A percentile compares a stretch with the other conserved stretches of the same genome.
phyloP scores from a whole-genome alignment of 495 filamentous ascomycete species.

The Penicillium robsamsonii region DNA sequence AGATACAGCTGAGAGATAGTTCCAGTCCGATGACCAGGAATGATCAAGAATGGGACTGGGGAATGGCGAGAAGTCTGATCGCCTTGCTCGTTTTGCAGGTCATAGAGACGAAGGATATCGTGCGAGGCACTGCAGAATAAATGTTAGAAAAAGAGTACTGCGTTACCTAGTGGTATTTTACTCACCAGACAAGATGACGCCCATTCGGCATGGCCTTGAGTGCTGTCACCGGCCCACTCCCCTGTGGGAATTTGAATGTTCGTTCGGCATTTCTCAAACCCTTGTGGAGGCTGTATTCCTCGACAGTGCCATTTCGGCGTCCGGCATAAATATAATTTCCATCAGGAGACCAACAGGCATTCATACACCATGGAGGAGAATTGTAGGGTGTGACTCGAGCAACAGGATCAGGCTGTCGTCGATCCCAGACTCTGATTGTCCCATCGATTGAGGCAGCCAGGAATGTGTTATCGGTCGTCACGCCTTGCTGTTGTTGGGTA shows the following conservation, averaged over 20 bases:
- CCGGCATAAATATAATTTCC: conserved; percentile 95
- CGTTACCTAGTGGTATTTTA: neutral
- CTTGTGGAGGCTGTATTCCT: conserved; percentile 88
- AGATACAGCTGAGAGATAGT: conserved; percentile 81
- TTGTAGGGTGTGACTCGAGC: conserved; percentile 72
- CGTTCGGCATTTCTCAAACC: conserved; percentile 71
- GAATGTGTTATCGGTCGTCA: conserved; percentile 66
- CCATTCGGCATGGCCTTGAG: conserved; percentile 91
- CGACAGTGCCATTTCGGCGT: conserved; percentile 88
- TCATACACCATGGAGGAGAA: conserved; percentile 95
- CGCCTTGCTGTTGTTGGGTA: conserved; percentile 34
- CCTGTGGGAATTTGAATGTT: conserved; percentile 85
- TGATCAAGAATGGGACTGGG: conserved; percentile 87
- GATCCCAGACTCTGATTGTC: conserved; percentile 87
- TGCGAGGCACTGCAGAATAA: conserved; percentile 66
- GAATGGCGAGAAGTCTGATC: conserved; percentile 64
- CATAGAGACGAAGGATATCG: conserved; percentile 91
- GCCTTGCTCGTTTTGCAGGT: conserved; percentile 68
- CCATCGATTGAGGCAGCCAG: conserved; percentile 86
- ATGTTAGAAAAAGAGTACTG: conserved; percentile 8
- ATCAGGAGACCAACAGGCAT: conserved; percentile 94
- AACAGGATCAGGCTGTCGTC: conserved; percentile 70
- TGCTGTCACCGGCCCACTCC: conserved; percentile 84
- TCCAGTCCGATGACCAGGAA: conserved; percentile 90
- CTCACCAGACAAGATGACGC: conserved; percentile 83